phyloP scores from a whole-genome alignment of 2,329 filamentous ascomycete genomes.

The Epicoccum nigrum region DNA sequence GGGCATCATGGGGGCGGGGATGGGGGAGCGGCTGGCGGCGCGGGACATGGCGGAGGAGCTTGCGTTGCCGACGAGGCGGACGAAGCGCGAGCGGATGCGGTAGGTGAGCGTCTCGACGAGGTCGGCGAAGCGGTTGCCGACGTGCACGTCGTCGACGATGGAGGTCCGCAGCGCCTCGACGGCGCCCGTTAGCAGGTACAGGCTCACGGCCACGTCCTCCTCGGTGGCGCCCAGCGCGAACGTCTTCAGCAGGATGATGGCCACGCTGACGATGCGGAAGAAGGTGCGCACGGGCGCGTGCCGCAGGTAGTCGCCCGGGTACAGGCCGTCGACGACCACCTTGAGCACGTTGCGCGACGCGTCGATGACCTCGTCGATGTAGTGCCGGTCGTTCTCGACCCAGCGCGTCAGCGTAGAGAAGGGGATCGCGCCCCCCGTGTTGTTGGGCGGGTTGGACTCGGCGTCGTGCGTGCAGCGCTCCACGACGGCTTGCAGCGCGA shows the following conservation, averaged over 20 bases:
- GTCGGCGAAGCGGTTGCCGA: conserved; percentile 83
- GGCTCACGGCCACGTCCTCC: conserved; percentile 76
- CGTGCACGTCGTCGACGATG: conserved; percentile 83
- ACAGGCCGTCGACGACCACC: conserved; percentile 76
- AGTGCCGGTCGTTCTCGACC: conserved; percentile 65
- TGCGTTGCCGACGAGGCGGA: conserved; percentile 60
- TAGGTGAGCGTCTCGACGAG: conserved; percentile 79
- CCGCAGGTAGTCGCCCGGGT: conserved; percentile 76
- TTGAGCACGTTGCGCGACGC: conserved; percentile 77
- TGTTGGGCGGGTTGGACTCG: no score
- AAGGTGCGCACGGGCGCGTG: conserved; percentile 85
- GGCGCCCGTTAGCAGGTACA: conserved; percentile 75
- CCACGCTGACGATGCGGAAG: conserved; percentile 83
- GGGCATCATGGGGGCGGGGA: conserved; percentile 42
- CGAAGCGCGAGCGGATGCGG: conserved; percentile 73
- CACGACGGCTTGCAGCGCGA: conserved; percentile 92
- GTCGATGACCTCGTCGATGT: conserved; percentile 74
- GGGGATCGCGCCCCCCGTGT: conserved; percentile 53
- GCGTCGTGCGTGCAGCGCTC: conserved; percentile 86
- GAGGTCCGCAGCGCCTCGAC: conserved; percentile 77
- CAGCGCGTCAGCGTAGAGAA: conserved; percentile 54
- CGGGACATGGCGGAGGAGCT: conserved; percentile 50
- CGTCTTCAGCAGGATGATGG: conserved; percentile 84
- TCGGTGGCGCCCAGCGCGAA: conserved; percentile 82
- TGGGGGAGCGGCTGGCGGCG: conserved; percentile 34